phyloP scores from a whole-genome alignment of 1,284 basidiomycete genomes.

The Ceratobasidium sp. region DNA sequence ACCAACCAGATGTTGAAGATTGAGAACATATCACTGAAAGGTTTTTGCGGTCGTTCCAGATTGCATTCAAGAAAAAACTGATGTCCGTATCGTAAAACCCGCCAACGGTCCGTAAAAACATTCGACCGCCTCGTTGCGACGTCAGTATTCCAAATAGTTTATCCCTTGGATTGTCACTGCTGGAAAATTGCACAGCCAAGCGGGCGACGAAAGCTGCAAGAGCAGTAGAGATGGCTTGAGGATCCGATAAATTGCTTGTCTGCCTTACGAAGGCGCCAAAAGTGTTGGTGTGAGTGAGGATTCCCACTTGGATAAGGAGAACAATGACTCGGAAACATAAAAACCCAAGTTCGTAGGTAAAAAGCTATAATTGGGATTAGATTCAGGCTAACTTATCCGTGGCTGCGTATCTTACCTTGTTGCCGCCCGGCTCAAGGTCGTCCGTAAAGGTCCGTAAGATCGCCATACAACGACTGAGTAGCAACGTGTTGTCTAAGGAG shows the following conservation, averaged over 20 bases:
- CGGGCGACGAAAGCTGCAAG: background rate
- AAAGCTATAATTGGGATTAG: slow-evolving; percentile 12
- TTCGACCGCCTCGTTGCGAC: slow-evolving; percentile 6
- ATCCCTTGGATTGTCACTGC: background rate
- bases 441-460: background rate
- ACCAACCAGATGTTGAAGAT: slow-evolving; percentile 3
- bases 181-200: background rate
- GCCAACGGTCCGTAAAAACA: slow-evolving; percentile 19
- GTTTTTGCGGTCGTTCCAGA: slow-evolving; percentile 18
- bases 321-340: slow-evolving; percentile 6
- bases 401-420: background rate
- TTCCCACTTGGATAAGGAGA: slow-evolving; percentile 26
- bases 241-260: slow-evolving; percentile 5
- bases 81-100: slow-evolving; percentile 12
- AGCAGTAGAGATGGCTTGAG: background rate
- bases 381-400: background rate
- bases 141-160: slow-evolving; percentile 4
- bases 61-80: slow-evolving; percentile 11
- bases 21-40: background rate
- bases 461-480: slow-evolving; percentile 14
- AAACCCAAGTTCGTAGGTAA: slow-evolving; percentile 21
- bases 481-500: slow-evolving; percentile 1
- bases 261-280: background rate
- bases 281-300: slow-evolving; percentile 11
- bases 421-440: background rate